Percentiles rank a stretch among this genome's conserved stretches.
These are phyloP conservation scores for Fraxinus nigra DNA, from an alignment of 305 asterid genomes.

Conservation along the genomic window DNA sequence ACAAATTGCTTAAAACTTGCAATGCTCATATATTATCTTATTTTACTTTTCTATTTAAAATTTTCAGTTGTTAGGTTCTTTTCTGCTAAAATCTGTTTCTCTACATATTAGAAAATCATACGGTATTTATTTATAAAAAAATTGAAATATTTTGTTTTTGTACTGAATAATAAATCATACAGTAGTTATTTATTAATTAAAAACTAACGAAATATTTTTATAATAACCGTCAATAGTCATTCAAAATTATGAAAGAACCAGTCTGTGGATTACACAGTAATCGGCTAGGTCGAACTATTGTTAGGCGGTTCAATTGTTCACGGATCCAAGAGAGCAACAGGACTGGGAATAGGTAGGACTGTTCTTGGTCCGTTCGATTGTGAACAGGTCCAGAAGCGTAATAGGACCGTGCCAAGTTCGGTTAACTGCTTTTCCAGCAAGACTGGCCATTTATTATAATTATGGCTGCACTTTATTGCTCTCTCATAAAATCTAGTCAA, in stretches of 20 bases:
- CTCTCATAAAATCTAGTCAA: not conserved
- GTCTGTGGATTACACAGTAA: not conserved
- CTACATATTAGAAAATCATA: not conserved
- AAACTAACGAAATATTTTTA: not conserved
- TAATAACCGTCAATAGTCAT: not conserved
- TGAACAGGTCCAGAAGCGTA: not conserved
- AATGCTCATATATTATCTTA: not conserved
- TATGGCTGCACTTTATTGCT: not conserved
- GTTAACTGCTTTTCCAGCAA: not conserved
- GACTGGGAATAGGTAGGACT: not conserved
- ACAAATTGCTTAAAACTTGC: not conserved
- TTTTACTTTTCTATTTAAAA: not conserved
- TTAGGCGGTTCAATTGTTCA: not conserved
- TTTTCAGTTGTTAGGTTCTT: not conserved
- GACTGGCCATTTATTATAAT: not conserved
- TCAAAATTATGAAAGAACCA: not conserved
- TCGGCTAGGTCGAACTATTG: not conserved
- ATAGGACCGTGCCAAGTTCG: not conserved
- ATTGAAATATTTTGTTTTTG: not conserved
- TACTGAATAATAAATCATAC: not conserved
- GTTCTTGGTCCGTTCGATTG: not conserved
- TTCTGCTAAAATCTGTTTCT: not conserved
- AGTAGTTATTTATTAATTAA: not conserved
- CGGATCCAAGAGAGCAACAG: not conserved
- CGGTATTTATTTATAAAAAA: not conserved